A percentile compares a stretch with the other conserved stretches of the same genome.
Evolutionary conservation across 257 asterid genomes (phyloP).

Genomic region (Capsicum baccatum): DNA sequence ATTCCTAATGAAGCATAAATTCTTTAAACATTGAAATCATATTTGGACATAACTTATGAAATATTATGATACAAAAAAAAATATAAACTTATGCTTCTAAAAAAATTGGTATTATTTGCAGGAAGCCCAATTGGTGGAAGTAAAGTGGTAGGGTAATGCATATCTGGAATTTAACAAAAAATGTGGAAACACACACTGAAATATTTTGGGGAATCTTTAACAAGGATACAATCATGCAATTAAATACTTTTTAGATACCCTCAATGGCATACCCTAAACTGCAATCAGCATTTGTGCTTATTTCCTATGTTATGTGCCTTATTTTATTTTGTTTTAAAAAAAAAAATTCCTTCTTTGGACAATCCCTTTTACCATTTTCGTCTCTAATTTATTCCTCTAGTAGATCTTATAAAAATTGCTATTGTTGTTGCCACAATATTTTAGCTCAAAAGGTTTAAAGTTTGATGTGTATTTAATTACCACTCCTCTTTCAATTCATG

Average conservation of each 20-base stretch:
- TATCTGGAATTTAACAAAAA: conserved; percentile 36
- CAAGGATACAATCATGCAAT: conserved; percentile 20
- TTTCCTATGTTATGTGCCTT: conserved; percentile 32
- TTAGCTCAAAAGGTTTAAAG: not conserved
- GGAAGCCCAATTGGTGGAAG: conserved; percentile 43
- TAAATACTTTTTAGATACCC: not conserved
- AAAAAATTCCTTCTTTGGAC: not conserved
- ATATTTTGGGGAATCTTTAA: conserved; percentile 31
- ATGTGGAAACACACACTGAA: conserved; percentile 20
- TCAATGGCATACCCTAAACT: conserved; percentile 33
- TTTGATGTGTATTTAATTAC: not conserved
- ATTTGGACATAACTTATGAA: too few relatives aligned
- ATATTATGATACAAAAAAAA: too few relatives aligned
- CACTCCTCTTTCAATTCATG: too few relatives aligned
- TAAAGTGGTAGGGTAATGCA: conserved; percentile 57
- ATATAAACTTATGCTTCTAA: too few relatives aligned
- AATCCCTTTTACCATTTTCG: not conserved
- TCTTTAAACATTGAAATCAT: too few relatives aligned
- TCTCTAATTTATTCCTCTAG: conserved; percentile 7
- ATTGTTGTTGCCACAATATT: not conserved
- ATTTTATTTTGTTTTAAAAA: not conserved
- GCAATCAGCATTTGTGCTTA: conserved; percentile 46
- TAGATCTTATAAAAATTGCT: not conserved
- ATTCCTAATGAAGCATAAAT: too few relatives aligned
- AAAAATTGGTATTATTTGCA: conserved; percentile 21